Evolutionary conservation across 2,329 filamentous ascomycete genomes (phyloP).

Genomic region (Fusarium domesticum): DNA sequence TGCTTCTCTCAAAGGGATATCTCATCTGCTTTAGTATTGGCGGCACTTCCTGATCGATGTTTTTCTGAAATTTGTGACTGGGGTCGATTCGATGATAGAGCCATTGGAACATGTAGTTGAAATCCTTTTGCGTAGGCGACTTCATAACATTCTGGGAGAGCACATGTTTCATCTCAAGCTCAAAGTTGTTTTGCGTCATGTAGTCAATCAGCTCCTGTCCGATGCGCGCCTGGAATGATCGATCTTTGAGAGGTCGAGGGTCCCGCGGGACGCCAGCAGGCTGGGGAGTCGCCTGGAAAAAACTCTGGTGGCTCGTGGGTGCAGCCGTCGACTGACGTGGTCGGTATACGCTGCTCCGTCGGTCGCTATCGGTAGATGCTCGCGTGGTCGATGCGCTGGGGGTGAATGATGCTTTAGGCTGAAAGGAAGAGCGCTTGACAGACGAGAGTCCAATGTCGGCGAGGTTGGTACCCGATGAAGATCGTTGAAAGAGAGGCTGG

Average conservation of each 20-base stretch:
- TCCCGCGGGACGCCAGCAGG: slow-evolving; percentile 81
- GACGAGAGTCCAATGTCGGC: slow-evolving; percentile 78
- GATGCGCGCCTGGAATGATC: slow-evolving; percentile 75
- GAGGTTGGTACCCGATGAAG: slow-evolving; percentile 78
- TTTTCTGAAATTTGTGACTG: slow-evolving; percentile 87
- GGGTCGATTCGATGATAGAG: slow-evolving; percentile 95
- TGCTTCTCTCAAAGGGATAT: slow-evolving; percentile 92
- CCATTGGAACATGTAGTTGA: slow-evolving; percentile 98
- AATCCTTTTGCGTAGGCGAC: slow-evolving; percentile 96
- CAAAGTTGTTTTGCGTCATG: slow-evolving; percentile 88
- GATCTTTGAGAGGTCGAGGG: slow-evolving; percentile 80
- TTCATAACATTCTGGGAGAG: slow-evolving; percentile 89
- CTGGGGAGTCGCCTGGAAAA: slow-evolving; percentile 85
- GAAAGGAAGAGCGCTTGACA: slow-evolving; percentile 77
- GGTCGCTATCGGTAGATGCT: slow-evolving; percentile 49
- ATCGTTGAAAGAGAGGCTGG: slow-evolving; percentile 82
- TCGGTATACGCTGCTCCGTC: slow-evolving; percentile 81
- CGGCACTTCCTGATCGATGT: slow-evolving; percentile 92
- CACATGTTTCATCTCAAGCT: slow-evolving; percentile 94
- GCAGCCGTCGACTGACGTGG: slow-evolving; percentile 65
- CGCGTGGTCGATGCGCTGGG: slow-evolving; percentile 44
- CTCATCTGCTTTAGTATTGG: slow-evolving; percentile 88
- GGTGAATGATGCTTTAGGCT: slow-evolving; percentile 65
- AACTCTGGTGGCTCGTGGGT: slow-evolving; percentile 78
- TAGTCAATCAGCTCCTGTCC: slow-evolving; percentile 90